Evolutionary conservation across 352 stramenopile genomes (phyloP), one percentile per base, ranked within the genome.

Genomic region (Phytophthora citricola): DNA sequence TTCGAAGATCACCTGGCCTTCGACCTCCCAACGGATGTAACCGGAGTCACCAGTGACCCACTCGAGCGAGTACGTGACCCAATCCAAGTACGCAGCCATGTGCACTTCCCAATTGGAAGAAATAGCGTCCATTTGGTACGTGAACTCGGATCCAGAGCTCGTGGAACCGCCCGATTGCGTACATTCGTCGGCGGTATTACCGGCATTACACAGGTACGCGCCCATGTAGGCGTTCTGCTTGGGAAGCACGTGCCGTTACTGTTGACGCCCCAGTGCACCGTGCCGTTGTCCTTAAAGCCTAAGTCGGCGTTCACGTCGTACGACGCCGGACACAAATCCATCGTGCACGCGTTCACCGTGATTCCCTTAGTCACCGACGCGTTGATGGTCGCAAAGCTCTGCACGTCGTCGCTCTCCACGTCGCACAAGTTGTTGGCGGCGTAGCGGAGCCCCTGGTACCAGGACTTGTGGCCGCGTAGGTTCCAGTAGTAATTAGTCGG

Each of bases 121-220:
- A 22, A 98, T 90, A 2, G 93, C 94, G 74, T 98, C 95, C 50
- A 96, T 94, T 60, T 98, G 83, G 41, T 89, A 89, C 36, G 55
- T 53, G 32, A 85, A 89, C 27, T 73, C 50, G 1, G 63, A 75
- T 17, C 51, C 56, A 0, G 66, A 20, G 27, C 57, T 70, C 5
- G 67, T 76, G 9, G 58, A 73, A 5, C 65, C 63, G 9, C 83
- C 58, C 24, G 60, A 65, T 29, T 44, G 36, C 3, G 58, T 66
- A 58, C 73, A 81, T 27, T 71, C 44, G 2, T 54, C 63, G 2
- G 43, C 52, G 20, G 49, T 80, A 43, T 81, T 85, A 55, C 70
- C 78, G 3, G 79, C 71, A 45, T 73, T 78, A 58, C 79, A 88
- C 53, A 88, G 46, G 61, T 75, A 85, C 7, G 76, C 56, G 0